phyloP scores from a whole-genome alignment of 2,329 filamentous ascomycete genomes.

The Penicillium griseofulvum region DNA sequence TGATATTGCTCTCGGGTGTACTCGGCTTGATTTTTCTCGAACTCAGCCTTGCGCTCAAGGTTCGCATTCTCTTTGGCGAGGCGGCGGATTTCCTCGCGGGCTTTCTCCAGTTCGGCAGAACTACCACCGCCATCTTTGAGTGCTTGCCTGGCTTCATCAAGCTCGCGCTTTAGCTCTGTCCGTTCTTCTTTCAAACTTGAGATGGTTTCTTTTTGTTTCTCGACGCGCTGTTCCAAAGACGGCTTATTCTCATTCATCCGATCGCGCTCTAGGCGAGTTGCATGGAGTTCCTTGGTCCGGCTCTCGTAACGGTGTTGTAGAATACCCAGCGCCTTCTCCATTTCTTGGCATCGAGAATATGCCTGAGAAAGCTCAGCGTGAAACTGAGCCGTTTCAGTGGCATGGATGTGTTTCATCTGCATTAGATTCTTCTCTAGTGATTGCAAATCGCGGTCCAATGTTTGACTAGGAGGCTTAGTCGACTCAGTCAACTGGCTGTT shows the following conservation, averaged over 20 bases:
- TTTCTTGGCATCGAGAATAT: slow-evolving; percentile 31
- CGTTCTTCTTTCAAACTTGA: slow-evolving; percentile 43
- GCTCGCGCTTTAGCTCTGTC: slow-evolving; percentile 35
- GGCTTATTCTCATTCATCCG: slow-evolving; percentile 28
- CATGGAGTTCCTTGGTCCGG: slow-evolving; percentile 38
- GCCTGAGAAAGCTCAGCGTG: slow-evolving; percentile 26
- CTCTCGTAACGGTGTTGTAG: slow-evolving; percentile 49
- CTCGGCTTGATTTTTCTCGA: slow-evolving; percentile 44
- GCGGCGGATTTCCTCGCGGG: slow-evolving; percentile 40
- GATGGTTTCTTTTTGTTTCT: slow-evolving; percentile 40
- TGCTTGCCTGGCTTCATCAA: slow-evolving; percentile 40
- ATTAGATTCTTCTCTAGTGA: slow-evolving; percentile 30
- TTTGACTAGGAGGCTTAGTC: slow-evolving; percentile 32
- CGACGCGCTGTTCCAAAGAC: slow-evolving; percentile 31
- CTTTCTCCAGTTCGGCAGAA: slow-evolving; percentile 42
- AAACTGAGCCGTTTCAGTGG: slow-evolving; percentile 32
- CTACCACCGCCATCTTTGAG: slow-evolving; percentile 42
- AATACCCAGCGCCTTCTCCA: slow-evolving; percentile 32
- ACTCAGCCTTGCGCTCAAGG: slow-evolving; percentile 41
- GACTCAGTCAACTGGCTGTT: slow-evolving; percentile 39
- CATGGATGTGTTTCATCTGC: slow-evolving; percentile 33
- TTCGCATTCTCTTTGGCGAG: slow-evolving; percentile 36
- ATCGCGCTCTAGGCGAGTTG: slow-evolving; percentile 38
- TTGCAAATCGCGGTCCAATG: slow-evolving; percentile 28
- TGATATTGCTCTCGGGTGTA: slow-evolving; percentile 50